phyloP scores from a whole-genome alignment of 2,329 filamentous ascomycete species.

The Ceratocystiopsis minuta region DNA sequence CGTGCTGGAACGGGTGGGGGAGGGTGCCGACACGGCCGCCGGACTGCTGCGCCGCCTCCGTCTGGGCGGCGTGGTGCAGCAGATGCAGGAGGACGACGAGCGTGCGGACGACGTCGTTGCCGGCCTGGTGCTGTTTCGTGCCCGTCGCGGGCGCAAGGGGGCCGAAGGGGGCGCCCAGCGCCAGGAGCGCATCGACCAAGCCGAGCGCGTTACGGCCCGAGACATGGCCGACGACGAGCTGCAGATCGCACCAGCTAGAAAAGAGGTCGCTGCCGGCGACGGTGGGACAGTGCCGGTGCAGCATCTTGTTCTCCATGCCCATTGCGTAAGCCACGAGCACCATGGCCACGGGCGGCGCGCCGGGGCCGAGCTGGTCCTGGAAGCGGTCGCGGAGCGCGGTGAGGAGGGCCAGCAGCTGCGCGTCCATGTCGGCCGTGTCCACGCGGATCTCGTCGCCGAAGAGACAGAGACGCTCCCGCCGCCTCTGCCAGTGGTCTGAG shows the following conservation, averaged over 20 bases:
- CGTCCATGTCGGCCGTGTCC: not conserved
- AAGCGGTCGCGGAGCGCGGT: not conserved
- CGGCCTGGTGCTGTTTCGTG: not conserved
- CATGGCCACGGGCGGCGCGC: not conserved
- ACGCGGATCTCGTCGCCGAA: not conserved
- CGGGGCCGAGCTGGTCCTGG: not conserved
- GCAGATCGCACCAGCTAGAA: not conserved
- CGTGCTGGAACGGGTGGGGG: not conserved
- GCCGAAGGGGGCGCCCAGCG: not conserved
- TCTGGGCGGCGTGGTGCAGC: not conserved
- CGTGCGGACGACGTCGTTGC: slow-evolving; percentile 1
- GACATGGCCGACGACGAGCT: not conserved
- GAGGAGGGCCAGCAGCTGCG: not conserved
- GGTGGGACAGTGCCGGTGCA: not conserved
- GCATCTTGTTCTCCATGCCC: not conserved
- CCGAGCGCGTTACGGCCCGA: not conserved
- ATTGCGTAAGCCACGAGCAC: not conserved
- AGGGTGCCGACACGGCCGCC: too few relatives aligned
- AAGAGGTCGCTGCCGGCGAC: not conserved
- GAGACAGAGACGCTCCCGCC: not conserved
- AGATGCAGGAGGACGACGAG: not conserved
- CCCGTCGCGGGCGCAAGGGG: not conserved
- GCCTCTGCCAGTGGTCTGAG: too few relatives aligned
- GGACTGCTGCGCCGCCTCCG: not conserved
- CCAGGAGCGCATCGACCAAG: not conserved